A percentile compares a stretch with the other conserved stretches of the same genome.
These are phyloP conservation scores for Beauveria australis DNA, from an alignment of 2,329 filamentous ascomycete species.

Conservation along the genomic window DNA sequence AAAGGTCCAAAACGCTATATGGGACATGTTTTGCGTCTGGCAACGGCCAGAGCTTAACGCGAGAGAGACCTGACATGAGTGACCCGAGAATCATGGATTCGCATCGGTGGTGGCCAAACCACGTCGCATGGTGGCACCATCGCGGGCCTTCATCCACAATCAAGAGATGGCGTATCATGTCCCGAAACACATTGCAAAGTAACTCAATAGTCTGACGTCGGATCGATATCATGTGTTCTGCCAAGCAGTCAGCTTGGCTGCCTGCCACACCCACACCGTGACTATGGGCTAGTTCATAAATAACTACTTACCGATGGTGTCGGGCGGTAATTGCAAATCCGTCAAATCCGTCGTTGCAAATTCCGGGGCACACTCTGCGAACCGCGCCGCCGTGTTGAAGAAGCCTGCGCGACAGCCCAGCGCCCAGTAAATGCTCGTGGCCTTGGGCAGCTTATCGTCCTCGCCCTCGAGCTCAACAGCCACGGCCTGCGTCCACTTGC, in stretches of 20 bases:
- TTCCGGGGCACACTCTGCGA: neutral
- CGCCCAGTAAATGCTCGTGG: neutral
- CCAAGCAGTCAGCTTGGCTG: too few species aligned
- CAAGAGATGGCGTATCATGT: neutral
- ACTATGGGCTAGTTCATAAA: neutral
- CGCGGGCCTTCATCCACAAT: neutral
- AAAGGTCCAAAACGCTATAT: neutral
- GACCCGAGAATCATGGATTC: neutral
- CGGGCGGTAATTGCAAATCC: neutral
- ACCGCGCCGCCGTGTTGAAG: neutral
- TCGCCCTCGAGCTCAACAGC: neutral
- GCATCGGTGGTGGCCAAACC: neutral
- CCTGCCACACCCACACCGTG: neutral
- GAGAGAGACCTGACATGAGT: neutral
- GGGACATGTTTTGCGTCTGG: neutral
- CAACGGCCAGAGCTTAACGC: neutral
- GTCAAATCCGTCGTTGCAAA: neutral
- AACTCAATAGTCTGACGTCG: neutral
- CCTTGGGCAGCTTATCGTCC: neutral
- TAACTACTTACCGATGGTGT: neutral
- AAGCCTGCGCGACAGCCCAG: neutral
- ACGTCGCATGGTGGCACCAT: neutral
- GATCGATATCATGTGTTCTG: neutral
- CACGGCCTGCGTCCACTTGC: neutral
- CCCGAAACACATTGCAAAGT: neutral